Conservation (phyloP, 2,329 filamentous ascomycete genomes). For the Nothopassalora personata region DNA sequence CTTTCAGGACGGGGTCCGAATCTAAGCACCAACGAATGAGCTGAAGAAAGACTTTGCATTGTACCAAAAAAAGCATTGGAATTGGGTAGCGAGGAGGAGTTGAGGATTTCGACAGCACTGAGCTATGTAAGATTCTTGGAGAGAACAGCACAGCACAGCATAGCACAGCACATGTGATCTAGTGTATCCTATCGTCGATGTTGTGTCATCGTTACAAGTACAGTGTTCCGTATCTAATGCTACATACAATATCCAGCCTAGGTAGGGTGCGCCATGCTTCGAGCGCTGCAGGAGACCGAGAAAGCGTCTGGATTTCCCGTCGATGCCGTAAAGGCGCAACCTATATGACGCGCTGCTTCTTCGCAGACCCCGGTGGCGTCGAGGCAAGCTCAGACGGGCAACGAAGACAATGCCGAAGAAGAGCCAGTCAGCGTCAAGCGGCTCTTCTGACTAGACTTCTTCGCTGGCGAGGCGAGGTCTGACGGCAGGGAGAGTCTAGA, state of each 20-base stretch:
- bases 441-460: neutral
- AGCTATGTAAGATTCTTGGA: too few relatives aligned
- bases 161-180: neutral
- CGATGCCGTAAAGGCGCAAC: neutral
- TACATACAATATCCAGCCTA: neutral
- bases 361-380: neutral
- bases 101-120: too few relatives aligned
- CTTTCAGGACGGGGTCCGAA: too few relatives aligned
- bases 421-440: neutral
- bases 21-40: neutral
- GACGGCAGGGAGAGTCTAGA: neutral
- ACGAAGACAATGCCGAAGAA: neutral
- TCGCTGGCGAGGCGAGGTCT: neutral
- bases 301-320: neutral
- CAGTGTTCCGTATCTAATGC: neutral
- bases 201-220: neutral
- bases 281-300: neutral
- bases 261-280: neutral
- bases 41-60: constrained; percentile 8
- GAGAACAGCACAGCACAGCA: neutral
- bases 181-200: neutral
- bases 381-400: neutral
- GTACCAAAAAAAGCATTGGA: too few relatives aligned
- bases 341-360: neutral
- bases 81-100: too few relatives aligned